Evolutionary conservation across 495 filamentous ascomycete species (phyloP).

Genomic region (Podospora conica): DNA sequence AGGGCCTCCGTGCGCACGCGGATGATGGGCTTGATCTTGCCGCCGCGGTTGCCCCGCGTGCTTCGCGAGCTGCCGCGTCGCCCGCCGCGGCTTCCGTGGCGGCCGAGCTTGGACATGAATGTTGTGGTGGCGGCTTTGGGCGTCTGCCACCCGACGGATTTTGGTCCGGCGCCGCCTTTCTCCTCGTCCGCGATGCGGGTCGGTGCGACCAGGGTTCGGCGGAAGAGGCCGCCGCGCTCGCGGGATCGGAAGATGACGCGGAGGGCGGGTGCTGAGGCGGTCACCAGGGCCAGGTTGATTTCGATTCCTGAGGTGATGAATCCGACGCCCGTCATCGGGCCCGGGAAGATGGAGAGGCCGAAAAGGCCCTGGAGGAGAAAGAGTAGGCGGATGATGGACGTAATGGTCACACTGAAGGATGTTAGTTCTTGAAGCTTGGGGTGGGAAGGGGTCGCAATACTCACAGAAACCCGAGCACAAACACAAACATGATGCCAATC

Average conservation of each 20-base stretch:
- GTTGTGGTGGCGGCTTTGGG: background rate
- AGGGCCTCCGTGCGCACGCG: slow-evolving; percentile 23
- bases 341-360: slow-evolving; percentile 26
- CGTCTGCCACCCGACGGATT: slow-evolving; percentile 23
- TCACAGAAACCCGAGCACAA: slow-evolving; percentile 46
- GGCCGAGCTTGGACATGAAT: slow-evolving; percentile 13
- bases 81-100: slow-evolving; percentile 19
- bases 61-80: slow-evolving; percentile 11
- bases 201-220: slow-evolving; percentile 23
- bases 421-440: background rate
- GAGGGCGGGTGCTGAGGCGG: slow-evolving; percentile 42
- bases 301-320: slow-evolving; percentile 49
- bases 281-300: slow-evolving; percentile 49
- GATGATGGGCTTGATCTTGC: slow-evolving; percentile 23
- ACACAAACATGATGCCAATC: slow-evolving; percentile 44
- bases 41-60: slow-evolving; percentile 10
- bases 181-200: slow-evolving; percentile 18
- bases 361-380: slow-evolving; percentile 33
- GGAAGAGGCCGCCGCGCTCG: slow-evolving; percentile 35
- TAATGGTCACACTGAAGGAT: slow-evolving; percentile 43
- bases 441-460: slow-evolving; percentile 9
- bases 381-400: slow-evolving; percentile 39
- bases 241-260: slow-evolving; percentile 34
- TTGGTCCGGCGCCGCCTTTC: slow-evolving; percentile 4
- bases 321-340: slow-evolving; percentile 35